Base-by-base conservation (phyloP, 805 yeast species). In the Komagataella ulmi region DNA sequence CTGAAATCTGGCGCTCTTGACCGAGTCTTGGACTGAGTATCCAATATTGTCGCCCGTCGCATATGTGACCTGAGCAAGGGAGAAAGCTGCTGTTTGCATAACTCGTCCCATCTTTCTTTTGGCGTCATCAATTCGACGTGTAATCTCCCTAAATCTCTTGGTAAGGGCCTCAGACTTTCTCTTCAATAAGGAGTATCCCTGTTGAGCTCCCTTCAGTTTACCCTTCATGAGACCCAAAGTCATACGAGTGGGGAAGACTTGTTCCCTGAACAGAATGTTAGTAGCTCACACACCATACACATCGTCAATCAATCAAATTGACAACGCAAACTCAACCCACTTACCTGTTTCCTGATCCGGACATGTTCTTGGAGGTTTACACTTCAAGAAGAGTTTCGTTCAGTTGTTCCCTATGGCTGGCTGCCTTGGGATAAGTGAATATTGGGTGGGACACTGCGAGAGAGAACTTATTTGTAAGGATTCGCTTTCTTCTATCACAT, bases 1-100 rank as follows among this genome's bases (percentile, higher is more conserved):
- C 60, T 84, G 85, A 73, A 91, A 89, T 58, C 98, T 77, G 8
- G 98, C 97, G 56, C 79, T 79, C 61, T 85, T 88, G 46, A 89
- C 97, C 50, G 89, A 81, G 69, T 91, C 98, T 69, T 88, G 96
- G 44, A 93, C 96, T 68, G 93, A 97, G 67, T 88, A 91, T 21
- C 89, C 88, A 59, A 91, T 88, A 69, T 88, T 88, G 62, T 89
- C 97, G 54, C 98, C 98, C 2, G 97, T 91, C 23, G 99, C 99
- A 64, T 93, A 93, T 48, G 93, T 84, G 48, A 91, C 98, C 67
- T 91, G 99, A 2, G 98, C 98, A 60, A 91, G 76, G 6, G 98
- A 90, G 66, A 91, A 91, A 1, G 98, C 95, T 1, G 99, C 99
- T 0, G 95, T 86, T 66, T 93, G 98, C 98, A 91, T 91, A 47